These are phyloP conservation scores for Suillus fuscotomentosus DNA, from an alignment of 768 basidiomycete genomes.

Conservation along the genomic window DNA sequence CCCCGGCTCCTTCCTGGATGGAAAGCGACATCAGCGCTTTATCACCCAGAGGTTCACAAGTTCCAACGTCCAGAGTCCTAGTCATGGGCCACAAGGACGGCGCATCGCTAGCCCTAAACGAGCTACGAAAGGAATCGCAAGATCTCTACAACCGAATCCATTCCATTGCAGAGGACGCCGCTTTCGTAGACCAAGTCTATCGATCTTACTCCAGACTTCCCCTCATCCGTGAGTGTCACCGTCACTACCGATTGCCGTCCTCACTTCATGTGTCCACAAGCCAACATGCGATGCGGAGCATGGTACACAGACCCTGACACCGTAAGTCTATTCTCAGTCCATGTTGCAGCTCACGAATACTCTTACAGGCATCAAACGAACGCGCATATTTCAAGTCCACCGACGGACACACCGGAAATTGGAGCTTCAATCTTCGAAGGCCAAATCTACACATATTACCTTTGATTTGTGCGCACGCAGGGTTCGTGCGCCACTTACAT, in stretches of 20 bases:
- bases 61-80: not conserved
- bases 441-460: constrained; percentile 81
- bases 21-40: not conserved
- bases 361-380: constrained; percentile 14
- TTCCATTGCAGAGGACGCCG: constrained; percentile 77
- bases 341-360: constrained; percentile 11
- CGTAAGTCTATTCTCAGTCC: constrained; percentile 33
- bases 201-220: constrained; percentile 49
- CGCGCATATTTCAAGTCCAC: constrained; percentile 89
- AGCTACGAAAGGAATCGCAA: constrained; percentile 64
- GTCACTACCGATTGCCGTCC: not conserved
- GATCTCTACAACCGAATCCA: constrained; percentile 88
- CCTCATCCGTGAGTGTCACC: constrained; percentile 48
- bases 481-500: constrained; percentile 40
- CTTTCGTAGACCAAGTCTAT: constrained; percentile 61
- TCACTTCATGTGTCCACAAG: constrained; percentile 35
- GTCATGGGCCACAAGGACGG: constrained; percentile 7
- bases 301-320: constrained; percentile 85
- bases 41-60: not conserved
- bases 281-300: constrained; percentile 90
- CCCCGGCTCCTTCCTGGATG: not conserved
- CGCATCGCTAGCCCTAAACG: constrained; percentile 35
- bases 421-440: constrained; percentile 81
- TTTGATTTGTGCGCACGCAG: constrained; percentile 48
- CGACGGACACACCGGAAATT: constrained; percentile 82